Base-by-base conservation (phyloP, 129 eudicot genomes). In the Flaveria sonorensis region DNA sequence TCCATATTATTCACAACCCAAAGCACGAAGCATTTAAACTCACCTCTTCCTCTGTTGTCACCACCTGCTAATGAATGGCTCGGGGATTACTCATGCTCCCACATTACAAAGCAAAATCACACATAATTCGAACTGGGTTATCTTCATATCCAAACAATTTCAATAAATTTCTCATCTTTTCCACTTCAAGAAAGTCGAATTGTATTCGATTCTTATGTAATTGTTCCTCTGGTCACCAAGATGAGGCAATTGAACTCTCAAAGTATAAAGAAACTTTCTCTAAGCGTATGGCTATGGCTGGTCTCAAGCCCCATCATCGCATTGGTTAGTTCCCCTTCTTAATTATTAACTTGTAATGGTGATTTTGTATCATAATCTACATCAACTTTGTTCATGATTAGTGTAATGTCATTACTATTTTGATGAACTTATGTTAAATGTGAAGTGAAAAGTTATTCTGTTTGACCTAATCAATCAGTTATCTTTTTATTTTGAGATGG, bases 221-320 rank as follows among this genome's bases (percentile, higher is more conserved):
- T 47, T 86, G 83, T 81, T 82, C 79, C 73, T 63, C 16, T 75
- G n/a, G 48, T 23, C 76, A n/a, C 20, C 21, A 65, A 20, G 62
- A 73, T 70, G 72, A 76, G n/a, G 32, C 81, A 46, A 11, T 74
- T 53, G 77, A 76, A 71, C 65, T 86, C 82, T 66, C 87, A 7
- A 82, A 68, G 9, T 84, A 86, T 83, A 82, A 53, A 66, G 79
- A 85, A n/a, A 50, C 67, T 42, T 93, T 93, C 73, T 76, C 92
- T 1, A 85, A 75, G 6, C 86, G 87, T 69, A 93, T 90, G 98
- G 76, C 69, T 24, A 77, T 88, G 92, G 94, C 94, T 24, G 94
- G 96, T 15, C 89, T 92, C 79, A 85, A 84, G 32, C 95, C 98
- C 77, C 95, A 90, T 81, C 95, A 93, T 70, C 92, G 81, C 20